Base-by-base conservation (phyloP, 2,329 filamentous ascomycete species). In the Claviceps paspali region DNA sequence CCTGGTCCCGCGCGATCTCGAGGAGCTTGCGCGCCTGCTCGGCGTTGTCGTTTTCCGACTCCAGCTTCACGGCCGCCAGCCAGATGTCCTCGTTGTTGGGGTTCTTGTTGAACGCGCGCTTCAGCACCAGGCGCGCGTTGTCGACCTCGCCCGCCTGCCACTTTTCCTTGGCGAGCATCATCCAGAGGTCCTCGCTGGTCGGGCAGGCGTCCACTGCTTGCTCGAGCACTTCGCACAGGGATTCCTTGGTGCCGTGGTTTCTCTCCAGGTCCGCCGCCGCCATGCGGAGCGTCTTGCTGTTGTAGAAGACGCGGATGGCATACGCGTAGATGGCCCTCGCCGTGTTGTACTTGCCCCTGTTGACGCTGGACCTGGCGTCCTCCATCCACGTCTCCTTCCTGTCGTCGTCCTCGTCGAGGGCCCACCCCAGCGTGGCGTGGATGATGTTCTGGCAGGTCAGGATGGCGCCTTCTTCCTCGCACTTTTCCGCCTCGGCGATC, bases 21-120 rank as follows among this genome's bases (percentile, higher is more conserved):
- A 98, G 70, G 18, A 98, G 73, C 42, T 81, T 74, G 31, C 87
- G 71, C 1, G 91, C 91, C 52, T 91, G 77, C 27, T 86, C 81
- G 29, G 75, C 78, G 50, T 93, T 77, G 30, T 78, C 73, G 43
- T 85, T 88, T 51, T 96, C 87, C 1, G 91, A 85, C 60, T 98
- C 91, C 22, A 98, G 75, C 57, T 95, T 93, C 46, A 98, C 91
- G 32, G 91, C 91, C 12, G 87, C 83, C 33, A 95, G 77, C 81
- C 91, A 98, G 46, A 98, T 95, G 55, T 96, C 86, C 58, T 98
- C 91, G 60, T 94, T 95, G 56, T 92, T 87, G 1, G 85, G 85
- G 49, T 96, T 92, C 54, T 94, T 84, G 48, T 88, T 80, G 67
- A 98, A 98, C 5, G 88, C 91, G 44, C 80, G 76, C 21, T 78